Conservation (phyloP, 1,284 basidiomycete genomes). For the Laetiporus sulphureus region DNA sequence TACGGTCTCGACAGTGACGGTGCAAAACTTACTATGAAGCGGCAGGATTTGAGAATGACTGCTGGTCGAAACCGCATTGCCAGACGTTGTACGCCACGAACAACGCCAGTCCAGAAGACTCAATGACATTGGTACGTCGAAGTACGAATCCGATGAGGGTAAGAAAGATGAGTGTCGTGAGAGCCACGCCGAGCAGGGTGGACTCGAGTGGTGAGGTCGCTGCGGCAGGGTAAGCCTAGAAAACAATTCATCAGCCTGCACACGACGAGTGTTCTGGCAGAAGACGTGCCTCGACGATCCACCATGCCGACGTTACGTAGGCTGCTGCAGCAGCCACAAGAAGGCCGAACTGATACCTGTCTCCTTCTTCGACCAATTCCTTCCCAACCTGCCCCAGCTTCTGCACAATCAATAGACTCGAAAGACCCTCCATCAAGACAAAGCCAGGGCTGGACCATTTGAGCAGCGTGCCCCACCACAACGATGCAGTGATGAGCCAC, state of each 20-base stretch:
- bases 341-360: slow-evolving; percentile 67
- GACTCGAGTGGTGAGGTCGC: slow-evolving; percentile 81
- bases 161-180: slow-evolving; percentile 74
- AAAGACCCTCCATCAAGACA: slow-evolving; percentile 77
- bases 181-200: slow-evolving; percentile 73
- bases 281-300: slow-evolving; percentile 65
- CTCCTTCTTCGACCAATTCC: slow-evolving; percentile 60
- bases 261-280: slow-evolving; percentile 4
- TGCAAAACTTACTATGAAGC: slow-evolving; percentile 61
- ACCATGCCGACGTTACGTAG: slow-evolving; percentile 74
- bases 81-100: slow-evolving; percentile 85
- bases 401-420: slow-evolving; percentile 76
- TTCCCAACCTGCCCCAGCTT: slow-evolving; percentile 71
- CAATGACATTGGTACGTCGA: slow-evolving; percentile 87
- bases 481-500: slow-evolving; percentile 47
- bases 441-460: slow-evolving; percentile 71
- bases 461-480: slow-evolving; percentile 69
- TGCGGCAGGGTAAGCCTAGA: slow-evolving; percentile 68
- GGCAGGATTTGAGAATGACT: slow-evolving; percentile 59
- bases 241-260: slow-evolving; percentile 13
- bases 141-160: slow-evolving; percentile 87
- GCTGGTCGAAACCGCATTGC: slow-evolving; percentile 72
- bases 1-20: neutral
- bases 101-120: slow-evolving; percentile 81
- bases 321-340: slow-evolving; percentile 68